Conservation (phyloP, 345 rosid genomes). For the Raphanus raphanistrum region DNA sequence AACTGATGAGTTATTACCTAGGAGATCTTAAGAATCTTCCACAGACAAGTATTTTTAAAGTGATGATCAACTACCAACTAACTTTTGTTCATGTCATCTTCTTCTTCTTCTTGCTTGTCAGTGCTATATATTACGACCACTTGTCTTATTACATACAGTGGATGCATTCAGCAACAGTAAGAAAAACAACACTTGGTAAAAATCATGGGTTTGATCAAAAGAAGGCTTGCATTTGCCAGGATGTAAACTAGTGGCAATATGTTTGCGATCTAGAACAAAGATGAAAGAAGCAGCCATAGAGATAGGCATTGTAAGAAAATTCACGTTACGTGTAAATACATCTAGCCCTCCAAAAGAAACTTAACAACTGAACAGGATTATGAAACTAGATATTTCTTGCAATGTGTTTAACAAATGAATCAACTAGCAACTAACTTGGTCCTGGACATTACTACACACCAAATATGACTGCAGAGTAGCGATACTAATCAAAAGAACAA, state of each 20-base stretch:
- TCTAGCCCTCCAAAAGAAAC: not conserved
- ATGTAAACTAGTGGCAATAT: not conserved
- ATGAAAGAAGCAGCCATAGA: not conserved
- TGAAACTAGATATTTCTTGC: not conserved
- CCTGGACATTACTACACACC: not conserved
- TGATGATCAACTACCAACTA: not conserved
- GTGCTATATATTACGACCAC: not conserved
- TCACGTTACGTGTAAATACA: not conserved
- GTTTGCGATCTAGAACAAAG: not conserved
- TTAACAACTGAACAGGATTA: not conserved
- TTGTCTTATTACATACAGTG: not conserved
- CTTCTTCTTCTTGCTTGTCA: not conserved
- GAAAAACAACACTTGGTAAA: not conserved
- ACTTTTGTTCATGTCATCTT: not conserved
- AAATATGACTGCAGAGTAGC: not conserved
- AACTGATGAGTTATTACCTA: conserved; percentile 4
- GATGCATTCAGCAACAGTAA: not conserved
- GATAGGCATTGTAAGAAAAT: not conserved
- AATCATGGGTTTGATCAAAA: not conserved
- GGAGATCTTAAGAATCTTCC: not conserved
- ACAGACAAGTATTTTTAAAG: not conserved
- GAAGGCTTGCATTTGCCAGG: not conserved
- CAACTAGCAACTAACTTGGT: not conserved
- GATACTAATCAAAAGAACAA: not conserved
- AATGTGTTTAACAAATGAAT: not conserved